These are phyloP conservation scores for Tilletia horrida DNA, from an alignment of 1,284 basidiomycete genomes.

Conservation along the genomic window DNA sequence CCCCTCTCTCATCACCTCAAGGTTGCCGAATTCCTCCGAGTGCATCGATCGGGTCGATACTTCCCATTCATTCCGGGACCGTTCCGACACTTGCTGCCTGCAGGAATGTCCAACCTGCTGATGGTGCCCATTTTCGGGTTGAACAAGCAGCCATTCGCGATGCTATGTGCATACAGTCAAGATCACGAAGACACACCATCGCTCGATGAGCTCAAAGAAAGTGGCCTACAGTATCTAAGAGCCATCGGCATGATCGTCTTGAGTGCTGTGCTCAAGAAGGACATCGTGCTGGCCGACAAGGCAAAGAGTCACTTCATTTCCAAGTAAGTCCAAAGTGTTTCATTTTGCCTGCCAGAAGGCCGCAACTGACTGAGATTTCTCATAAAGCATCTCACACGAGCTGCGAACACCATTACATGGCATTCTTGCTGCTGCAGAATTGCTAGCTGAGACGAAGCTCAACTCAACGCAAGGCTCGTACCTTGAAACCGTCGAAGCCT, in stretches of 20 bases:
- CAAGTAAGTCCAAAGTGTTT: slow-evolving; percentile 57
- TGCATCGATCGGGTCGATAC: slow-evolving; percentile 40
- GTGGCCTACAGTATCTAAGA: slow-evolving; percentile 84
- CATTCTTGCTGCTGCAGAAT: slow-evolving; percentile 83
- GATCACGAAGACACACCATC: slow-evolving; percentile 72
- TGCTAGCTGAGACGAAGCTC: slow-evolving; percentile 76
- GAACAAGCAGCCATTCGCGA: slow-evolving; percentile 82
- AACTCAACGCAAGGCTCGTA: slow-evolving; percentile 80
- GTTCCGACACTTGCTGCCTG: slow-evolving; percentile 45
- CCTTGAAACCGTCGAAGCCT: slow-evolving; percentile 65
- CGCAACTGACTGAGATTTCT: not conserved
- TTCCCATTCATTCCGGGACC: slow-evolving; percentile 41
- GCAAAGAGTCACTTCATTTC: slow-evolving; percentile 82
- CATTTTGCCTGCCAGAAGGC: slow-evolving; percentile 21
- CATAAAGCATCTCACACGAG: slow-evolving; percentile 81
- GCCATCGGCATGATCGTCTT: slow-evolving; percentile 88
- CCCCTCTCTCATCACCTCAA: slow-evolving; percentile 42
- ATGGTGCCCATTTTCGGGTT: slow-evolving; percentile 82
- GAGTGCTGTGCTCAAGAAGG: slow-evolving; percentile 83
- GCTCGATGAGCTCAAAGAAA: slow-evolving; percentile 68
- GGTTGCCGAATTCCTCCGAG: slow-evolving; percentile 46
- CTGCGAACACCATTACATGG: slow-evolving; percentile 56
- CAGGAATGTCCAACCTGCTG: slow-evolving; percentile 34
- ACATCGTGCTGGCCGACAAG: slow-evolving; percentile 92
- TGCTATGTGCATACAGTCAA: slow-evolving; percentile 81